Evolutionary conservation across 2,329 filamentous ascomycete species (phyloP).

Genomic region (Phaeosphaeriaceae sp.): DNA sequence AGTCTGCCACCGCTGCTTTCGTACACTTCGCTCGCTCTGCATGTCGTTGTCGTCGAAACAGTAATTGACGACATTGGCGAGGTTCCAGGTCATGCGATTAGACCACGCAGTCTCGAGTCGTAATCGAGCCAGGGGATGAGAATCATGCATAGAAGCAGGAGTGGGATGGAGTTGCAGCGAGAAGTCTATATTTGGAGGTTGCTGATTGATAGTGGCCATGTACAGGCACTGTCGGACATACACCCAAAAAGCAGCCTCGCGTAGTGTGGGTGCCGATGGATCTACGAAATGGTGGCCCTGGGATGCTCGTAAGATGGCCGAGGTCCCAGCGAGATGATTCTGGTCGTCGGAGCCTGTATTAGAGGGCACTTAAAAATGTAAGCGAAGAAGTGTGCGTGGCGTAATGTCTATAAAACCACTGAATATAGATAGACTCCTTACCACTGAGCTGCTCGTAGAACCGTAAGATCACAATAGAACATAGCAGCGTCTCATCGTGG

Average conservation of each 20-base stretch:
- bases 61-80: conserved; percentile 38
- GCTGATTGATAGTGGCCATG: conserved; percentile 41
- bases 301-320: conserved; percentile 39
- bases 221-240: conserved; percentile 44
- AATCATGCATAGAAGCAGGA: conserved; percentile 28
- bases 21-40: conserved; percentile 15
- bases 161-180: conserved; percentile 32
- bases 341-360: conserved; percentile 38
- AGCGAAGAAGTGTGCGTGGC: not conserved
- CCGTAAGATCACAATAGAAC: conserved; percentile 41
- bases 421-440: conserved; percentile 10
- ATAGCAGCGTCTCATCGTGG: conserved; percentile 38
- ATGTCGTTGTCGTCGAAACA: conserved; percentile 32
- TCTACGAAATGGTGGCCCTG: conserved; percentile 36
- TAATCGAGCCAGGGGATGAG: conserved; percentile 33
- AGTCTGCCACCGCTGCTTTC: conserved; percentile 25
- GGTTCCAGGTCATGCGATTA: conserved; percentile 44
- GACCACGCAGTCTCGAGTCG: conserved; percentile 41
- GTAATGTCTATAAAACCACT: not conserved
- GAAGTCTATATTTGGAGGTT: conserved; percentile 39
- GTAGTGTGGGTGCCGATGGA: conserved; percentile 40
- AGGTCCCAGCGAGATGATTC: conserved; percentile 38
- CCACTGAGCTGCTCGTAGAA: conserved; percentile 43
- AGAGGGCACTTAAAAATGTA: conserved; percentile 20
- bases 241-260: conserved; percentile 43